Conservation (phyloP, 2,329 filamentous ascomycete genomes). For the Colletotrichum lupini region DNA sequence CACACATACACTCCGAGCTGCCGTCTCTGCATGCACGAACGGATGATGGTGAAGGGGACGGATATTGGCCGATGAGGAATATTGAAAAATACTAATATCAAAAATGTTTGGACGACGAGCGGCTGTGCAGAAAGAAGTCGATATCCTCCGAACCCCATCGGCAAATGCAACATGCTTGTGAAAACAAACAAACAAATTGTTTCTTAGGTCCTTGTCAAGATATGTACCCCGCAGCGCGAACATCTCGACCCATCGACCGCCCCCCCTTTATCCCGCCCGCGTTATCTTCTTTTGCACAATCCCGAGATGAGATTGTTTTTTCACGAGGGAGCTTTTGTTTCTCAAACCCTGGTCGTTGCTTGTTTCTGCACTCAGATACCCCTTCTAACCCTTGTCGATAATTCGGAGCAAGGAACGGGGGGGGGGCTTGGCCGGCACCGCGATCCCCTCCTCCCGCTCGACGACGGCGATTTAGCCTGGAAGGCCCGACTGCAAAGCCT, state of each 20-base stretch:
- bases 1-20: not conserved
- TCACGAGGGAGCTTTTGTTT: conserved; percentile 8
- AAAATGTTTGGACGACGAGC: not conserved
- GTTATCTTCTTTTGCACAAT: conserved; percentile 19
- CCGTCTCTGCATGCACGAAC: not conserved
- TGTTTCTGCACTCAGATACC: conserved; percentile 11
- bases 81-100: not conserved
- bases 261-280: conserved; percentile 2
- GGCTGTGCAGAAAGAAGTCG: not conserved
- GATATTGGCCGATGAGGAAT: conserved; percentile 27
- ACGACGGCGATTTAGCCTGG: conserved; percentile 53
- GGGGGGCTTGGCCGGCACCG: conserved; percentile 28
- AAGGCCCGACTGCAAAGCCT: conserved; percentile 50
- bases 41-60: not conserved
- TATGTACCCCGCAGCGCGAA: conserved; percentile 28
- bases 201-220: conserved; percentile 16
- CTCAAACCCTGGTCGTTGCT: conserved; percentile 10
- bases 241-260: conserved; percentile 5
- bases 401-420: conserved; percentile 25
- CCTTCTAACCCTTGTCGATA: not conserved
- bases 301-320: conserved; percentile 26
- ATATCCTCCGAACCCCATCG: not conserved
- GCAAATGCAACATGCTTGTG: not conserved
- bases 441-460: conserved; percentile 39
- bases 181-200: conserved; percentile 1